These are phyloP conservation scores for Pichia deserticola DNA, from an alignment of 805 yeast species.

Conservation along the genomic window DNA sequence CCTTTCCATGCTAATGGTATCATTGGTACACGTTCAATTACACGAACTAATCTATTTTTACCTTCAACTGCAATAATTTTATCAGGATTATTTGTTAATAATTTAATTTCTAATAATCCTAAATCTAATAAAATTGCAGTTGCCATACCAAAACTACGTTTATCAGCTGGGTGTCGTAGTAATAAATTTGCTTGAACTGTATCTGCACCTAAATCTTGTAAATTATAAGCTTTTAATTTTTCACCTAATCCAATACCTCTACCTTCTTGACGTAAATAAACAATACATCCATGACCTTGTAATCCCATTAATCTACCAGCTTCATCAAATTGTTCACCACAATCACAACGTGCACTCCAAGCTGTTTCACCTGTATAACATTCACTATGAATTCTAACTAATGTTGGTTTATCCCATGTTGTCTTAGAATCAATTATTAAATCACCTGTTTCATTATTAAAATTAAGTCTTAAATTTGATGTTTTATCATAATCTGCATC, in stretches of 20 bases:
- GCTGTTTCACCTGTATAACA: constrained; percentile 99
- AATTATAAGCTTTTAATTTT: constrained; percentile 89
- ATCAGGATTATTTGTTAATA: constrained; percentile 93
- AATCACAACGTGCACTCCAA: constrained; percentile 98
- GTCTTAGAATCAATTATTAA: constrained; percentile 25
- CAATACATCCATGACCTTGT: constrained; percentile 87
- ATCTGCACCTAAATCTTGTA: constrained; percentile 97
- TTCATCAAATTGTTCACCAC: constrained; percentile 98
- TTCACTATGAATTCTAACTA: constrained; percentile 91
- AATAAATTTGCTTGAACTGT: constrained; percentile 93
- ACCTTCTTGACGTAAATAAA: constrained; percentile 94
- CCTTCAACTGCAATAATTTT: constrained; percentile 95
- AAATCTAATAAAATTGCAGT: constrained; percentile 87
- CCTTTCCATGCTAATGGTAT: constrained; percentile 87
- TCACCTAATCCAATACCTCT: constrained; percentile 99
- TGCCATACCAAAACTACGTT: constrained; percentile 88
- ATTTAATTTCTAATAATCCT: constrained; percentile 61
- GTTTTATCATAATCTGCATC: constrained; percentile 56
- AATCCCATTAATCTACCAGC: constrained; percentile 91
- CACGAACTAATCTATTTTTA: constrained; percentile 61
- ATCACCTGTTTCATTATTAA: constrained; percentile 33
- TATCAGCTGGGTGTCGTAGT: constrained; percentile 96
- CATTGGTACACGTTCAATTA: constrained; percentile 91
- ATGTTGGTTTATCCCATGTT: constrained; percentile 35
- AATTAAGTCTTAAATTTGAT: constrained; percentile 31